These are phyloP conservation scores for Astragalus membranaceus DNA, from an alignment of 306 rosid species.

Conservation along the genomic window DNA sequence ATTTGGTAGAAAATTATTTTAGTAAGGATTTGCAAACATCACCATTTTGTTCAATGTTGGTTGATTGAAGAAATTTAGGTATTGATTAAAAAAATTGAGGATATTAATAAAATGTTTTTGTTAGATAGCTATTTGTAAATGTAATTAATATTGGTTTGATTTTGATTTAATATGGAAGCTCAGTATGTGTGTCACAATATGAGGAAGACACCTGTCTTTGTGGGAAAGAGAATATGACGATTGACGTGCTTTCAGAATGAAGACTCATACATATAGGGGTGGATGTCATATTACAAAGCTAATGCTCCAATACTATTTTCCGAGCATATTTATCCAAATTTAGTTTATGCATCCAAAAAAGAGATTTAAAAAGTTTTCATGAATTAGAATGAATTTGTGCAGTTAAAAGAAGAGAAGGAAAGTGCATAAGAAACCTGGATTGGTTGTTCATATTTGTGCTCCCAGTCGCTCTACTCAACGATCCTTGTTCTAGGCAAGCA, in stretches of 20 bases:
- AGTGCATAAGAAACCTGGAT: slow-evolving; percentile 57
- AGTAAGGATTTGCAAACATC: neutral
- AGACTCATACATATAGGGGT: neutral
- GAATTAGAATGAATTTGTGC: neutral
- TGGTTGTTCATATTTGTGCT: slow-evolving; percentile 98
- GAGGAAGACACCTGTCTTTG: neutral
- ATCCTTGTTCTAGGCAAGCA: slow-evolving; percentile 88
- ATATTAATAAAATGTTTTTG: neutral
- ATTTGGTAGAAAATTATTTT: neutral
- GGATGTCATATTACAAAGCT: neutral
- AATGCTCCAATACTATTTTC: neutral
- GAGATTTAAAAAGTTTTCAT: neutral
- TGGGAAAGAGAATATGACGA: neutral
- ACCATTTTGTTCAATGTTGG: neutral
- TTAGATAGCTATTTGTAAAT: neutral
- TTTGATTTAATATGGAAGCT: neutral
- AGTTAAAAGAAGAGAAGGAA: slow-evolving; percentile 16
- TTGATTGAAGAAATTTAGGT: neutral
- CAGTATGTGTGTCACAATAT: neutral
- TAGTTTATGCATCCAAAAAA: neutral
- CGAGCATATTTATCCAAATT: neutral
- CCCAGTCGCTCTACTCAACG: slow-evolving; percentile 91
- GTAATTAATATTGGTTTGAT: neutral
- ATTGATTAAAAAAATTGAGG: neutral
- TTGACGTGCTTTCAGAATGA: neutral